Base-by-base conservation (phyloP, 345 rosid species). In the Populus nigra region DNA sequence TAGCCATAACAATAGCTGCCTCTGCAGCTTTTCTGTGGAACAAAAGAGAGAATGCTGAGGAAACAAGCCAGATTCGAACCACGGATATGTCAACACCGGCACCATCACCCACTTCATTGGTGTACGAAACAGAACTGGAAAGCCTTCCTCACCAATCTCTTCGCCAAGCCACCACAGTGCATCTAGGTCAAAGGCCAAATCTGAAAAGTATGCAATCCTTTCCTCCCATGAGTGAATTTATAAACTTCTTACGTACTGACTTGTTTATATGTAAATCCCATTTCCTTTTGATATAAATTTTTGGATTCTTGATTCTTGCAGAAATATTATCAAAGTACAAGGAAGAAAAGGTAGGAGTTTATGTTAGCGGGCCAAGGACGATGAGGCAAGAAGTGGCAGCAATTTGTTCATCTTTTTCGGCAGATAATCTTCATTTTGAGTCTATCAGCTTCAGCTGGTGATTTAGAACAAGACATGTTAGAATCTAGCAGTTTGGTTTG, bases 181-280 rank as follows among this genome's bases (percentile, higher is more conserved):
- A 83, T 76, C 87, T 85, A 12, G 95, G 97, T 5, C 83, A 71
- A 79, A 85, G 94, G 55, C 99, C 99, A 59, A 81, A 91, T 53
- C 82, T 95, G 13, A 90, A 77, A 74, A 90, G 99, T 93, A 86
- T 85, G 94, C 77, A 35, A 25, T 79, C 2, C 38, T 68, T 61
- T 20, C 29, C 22, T 22, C 23, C 22, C 41, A 8, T 22, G 12
- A 31, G 25, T 18, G 41, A 67, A 67, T 38, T 33, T 67, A 31
- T 9, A 67, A 31, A 35, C 39, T 15, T 29, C 11, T 33, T 12
- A 2, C 39, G 4, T 2, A 55, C 25, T 20, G 62, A 0, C 33
- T 67, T 67, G 43, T 33, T 31, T 8, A 18, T 18, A 67, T 35
- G 25, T 17, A 16, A 35, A 57, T 68, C 36, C 29, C 17, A n/a